Percentiles rank a stretch among this genome's conserved stretches.
Conservation (phyloP, 129 eudicot genomes). For the Tagetes patula region DNA sequence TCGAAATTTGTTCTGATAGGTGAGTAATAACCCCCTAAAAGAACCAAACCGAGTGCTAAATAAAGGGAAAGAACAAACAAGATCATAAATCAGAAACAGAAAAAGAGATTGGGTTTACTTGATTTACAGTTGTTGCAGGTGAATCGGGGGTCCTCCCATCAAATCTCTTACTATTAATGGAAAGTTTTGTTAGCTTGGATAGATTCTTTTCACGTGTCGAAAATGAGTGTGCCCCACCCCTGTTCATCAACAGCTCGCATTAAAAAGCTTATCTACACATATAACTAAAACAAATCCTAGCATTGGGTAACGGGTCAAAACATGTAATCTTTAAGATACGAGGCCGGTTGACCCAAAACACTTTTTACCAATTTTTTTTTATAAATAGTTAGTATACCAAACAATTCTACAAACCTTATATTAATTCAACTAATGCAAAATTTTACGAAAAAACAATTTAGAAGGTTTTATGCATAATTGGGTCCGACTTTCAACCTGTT, state of each 20-base stretch:
- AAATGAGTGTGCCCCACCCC: constrained; percentile 50
- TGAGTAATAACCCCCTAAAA: constrained; percentile 68
- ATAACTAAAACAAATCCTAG: not conserved
- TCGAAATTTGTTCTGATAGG: constrained; percentile 85
- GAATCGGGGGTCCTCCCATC: constrained; percentile 78
- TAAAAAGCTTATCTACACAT: not conserved
- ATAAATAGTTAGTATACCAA: not conserved
- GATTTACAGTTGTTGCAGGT: constrained; percentile 67
- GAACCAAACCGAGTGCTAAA: not conserved
- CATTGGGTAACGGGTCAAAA: not conserved
- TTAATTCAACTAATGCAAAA: not conserved
- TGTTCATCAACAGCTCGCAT: constrained; percentile 20
- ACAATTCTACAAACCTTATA: not conserved
- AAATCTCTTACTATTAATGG: constrained; percentile 54
- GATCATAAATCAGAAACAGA: not conserved
- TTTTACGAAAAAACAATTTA: not conserved
- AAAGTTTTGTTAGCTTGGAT: constrained; percentile 70
- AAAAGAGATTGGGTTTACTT: constrained; percentile 41
- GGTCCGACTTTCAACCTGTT: not conserved
- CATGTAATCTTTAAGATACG: not conserved
- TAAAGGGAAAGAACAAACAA: not conserved
- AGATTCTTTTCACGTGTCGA: constrained; percentile 60
- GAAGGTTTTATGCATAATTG: not conserved
- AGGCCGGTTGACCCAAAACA: constrained; percentile 1
- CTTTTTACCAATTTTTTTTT: not conserved